Evolutionary conservation across 805 yeast species (phyloP).

Genomic region (Ogataea nitratoaversa): DNA sequence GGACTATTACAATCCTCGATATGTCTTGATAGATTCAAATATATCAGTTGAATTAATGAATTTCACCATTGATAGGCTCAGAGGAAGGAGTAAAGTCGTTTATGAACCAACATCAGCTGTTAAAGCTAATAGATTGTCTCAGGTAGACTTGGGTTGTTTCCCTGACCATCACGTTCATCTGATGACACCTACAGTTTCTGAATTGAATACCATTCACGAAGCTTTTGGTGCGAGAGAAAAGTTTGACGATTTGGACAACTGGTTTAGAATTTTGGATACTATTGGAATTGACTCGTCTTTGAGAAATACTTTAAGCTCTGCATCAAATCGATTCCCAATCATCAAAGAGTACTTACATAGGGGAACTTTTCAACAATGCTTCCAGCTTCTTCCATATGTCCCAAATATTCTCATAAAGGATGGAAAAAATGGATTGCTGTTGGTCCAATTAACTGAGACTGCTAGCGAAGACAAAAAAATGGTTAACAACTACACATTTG

Average conservation of each 20-base stretch:
- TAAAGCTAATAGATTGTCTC: constrained; percentile 51
- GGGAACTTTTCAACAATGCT: constrained; percentile 62
- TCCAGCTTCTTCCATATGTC: constrained; percentile 69
- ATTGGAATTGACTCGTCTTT: constrained; percentile 46
- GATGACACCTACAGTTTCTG: constrained; percentile 67
- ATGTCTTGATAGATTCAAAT: constrained; percentile 66
- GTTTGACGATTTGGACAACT: constrained; percentile 51
- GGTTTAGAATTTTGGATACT: constrained; percentile 74
- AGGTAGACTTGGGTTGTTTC: constrained; percentile 34
- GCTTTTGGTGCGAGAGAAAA: constrained; percentile 38
- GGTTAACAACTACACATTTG: constrained; percentile 1
- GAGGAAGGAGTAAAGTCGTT: constrained; percentile 33
- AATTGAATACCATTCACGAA: constrained; percentile 51
- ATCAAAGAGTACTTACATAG: constrained; percentile 26
- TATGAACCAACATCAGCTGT: constrained; percentile 77
- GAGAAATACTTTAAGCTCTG: constrained; percentile 40
- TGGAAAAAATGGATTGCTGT: constrained; percentile 60
- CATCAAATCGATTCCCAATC: constrained; percentile 23
- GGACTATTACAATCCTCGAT: constrained; percentile 37
- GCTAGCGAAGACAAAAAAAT: constrained; percentile 18
- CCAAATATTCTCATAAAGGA: constrained; percentile 64
- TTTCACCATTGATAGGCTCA: constrained; percentile 29
- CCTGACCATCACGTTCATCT: constrained; percentile 46
- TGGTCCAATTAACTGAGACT: constrained; percentile 34
- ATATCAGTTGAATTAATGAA: constrained; percentile 41